A percentile compares a stretch with the other conserved stretches of the same genome.
phyloP scores from a whole-genome alignment of 1,284 basidiomycete species.

The Trametes polyzona region DNA sequence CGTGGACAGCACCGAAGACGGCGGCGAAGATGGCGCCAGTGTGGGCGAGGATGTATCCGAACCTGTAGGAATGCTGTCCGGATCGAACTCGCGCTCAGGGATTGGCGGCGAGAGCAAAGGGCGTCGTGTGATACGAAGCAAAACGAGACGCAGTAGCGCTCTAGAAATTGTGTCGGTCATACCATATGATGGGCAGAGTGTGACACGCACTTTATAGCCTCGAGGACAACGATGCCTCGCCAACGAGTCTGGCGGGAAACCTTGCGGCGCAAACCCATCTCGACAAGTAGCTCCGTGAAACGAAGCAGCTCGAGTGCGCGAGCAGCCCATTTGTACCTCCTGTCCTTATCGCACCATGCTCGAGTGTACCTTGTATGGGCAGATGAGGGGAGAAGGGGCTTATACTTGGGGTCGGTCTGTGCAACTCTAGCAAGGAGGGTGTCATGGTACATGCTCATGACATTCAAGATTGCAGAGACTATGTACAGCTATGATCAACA shows the following conservation, averaged over 20 bases:
- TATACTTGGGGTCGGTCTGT: slow-evolving; percentile 65
- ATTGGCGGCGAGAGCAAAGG: slow-evolving; percentile 78
- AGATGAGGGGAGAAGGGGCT: slow-evolving; percentile 68
- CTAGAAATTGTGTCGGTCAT: slow-evolving; percentile 43
- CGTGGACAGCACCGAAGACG: slow-evolving; percentile 54
- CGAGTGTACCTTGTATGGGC: slow-evolving; percentile 81
- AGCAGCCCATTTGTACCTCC: slow-evolving; percentile 75
- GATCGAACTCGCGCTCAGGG: slow-evolving; percentile 86
- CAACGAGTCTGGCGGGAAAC: slow-evolving; percentile 64
- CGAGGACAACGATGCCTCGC: slow-evolving; percentile 75
- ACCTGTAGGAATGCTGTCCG: slow-evolving; percentile 62
- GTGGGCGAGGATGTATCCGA: slow-evolving; percentile 59
- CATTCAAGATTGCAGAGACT: slow-evolving; percentile 78
- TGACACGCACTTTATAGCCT: slow-evolving; percentile 77
- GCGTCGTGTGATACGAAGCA: slow-evolving; percentile 74
- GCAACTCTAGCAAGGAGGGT: slow-evolving; percentile 74
- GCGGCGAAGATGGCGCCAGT: slow-evolving; percentile 56
- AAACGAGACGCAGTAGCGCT: slow-evolving; percentile 68
- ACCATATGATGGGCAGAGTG: neutral
- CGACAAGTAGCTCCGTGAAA: slow-evolving; percentile 81
- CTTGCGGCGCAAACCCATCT: slow-evolving; percentile 83
- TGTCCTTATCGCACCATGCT: slow-evolving; percentile 75
- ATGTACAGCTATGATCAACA: slow-evolving; percentile 19
- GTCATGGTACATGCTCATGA: slow-evolving; percentile 87
- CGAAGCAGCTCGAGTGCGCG: slow-evolving; percentile 74